Evolutionary conservation across 2,329 filamentous ascomycete species (phyloP).

Genomic region (Claviceps sorghi): DNA sequence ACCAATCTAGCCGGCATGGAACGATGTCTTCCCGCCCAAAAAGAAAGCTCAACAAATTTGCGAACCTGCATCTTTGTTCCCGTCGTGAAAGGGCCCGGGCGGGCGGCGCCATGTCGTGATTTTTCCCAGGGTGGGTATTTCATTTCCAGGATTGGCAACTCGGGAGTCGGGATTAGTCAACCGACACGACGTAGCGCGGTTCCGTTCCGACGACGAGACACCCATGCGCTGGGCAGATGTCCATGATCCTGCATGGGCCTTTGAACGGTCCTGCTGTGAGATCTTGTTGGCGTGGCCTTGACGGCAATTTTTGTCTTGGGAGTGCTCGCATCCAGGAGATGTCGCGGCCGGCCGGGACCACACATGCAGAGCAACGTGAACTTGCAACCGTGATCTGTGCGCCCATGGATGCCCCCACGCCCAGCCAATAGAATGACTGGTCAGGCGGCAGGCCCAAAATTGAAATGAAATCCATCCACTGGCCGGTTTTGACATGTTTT

Average conservation of each 20-base stretch:
- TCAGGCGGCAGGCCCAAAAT: no score
- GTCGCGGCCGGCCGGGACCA: no score
- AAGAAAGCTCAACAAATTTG: background rate
- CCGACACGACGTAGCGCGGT: background rate
- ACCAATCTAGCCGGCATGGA: background rate
- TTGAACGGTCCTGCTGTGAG: background rate
- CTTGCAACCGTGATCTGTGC: background rate
- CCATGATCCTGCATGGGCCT: no score
- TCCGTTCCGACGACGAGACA: background rate
- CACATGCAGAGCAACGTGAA: background rate
- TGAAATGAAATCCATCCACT: background rate
- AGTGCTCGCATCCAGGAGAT: background rate
- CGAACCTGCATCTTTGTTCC: background rate
- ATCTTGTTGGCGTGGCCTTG: no score
- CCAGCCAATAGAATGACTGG: background rate
- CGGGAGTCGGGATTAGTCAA: conserved; percentile 8
- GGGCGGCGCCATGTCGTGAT: conserved; percentile 3
- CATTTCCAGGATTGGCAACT: background rate
- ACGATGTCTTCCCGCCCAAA: background rate
- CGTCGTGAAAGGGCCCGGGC: background rate
- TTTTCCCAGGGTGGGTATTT: conserved; percentile 5
- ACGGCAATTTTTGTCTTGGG: background rate
- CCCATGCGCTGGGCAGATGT: background rate
- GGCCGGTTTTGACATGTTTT: background rate
- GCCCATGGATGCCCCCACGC: background rate